A percentile compares a stretch with the other conserved stretches of the same genome.
phyloP scores from a whole-genome alignment of 805 yeast genomes.

The Candida maesae region DNA sequence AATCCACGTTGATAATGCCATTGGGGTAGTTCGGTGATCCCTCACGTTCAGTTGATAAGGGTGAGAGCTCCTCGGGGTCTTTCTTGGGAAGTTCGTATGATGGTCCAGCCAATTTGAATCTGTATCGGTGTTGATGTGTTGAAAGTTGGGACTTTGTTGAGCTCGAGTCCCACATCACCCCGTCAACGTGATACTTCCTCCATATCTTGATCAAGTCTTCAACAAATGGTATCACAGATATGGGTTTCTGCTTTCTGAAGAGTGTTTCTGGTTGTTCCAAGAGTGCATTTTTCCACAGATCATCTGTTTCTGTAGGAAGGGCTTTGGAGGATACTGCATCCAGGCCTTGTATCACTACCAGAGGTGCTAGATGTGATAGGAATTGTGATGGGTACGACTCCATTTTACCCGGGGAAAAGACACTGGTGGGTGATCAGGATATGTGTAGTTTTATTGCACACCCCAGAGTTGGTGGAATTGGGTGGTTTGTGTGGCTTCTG shows the following conservation, averaged over 20 bases:
- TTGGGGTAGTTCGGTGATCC: constrained; percentile 31
- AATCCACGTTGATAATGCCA: constrained; percentile 38
- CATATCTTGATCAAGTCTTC: constrained; percentile 28
- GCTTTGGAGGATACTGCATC: constrained; percentile 20
- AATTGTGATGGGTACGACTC: constrained; percentile 36
- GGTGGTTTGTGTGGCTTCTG: too few species aligned
- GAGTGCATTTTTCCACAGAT: constrained; percentile 4
- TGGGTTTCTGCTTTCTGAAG: constrained; percentile 11
- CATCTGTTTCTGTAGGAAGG: constrained; percentile 9
- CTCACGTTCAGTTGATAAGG: constrained; percentile 5
- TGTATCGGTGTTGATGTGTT: constrained; percentile 26
- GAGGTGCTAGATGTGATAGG: constrained; percentile 34
- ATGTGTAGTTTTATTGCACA: too few species aligned
- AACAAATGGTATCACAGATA: constrained; percentile 10
- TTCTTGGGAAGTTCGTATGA: constrained; percentile 24
- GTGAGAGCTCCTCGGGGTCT: constrained; percentile 1
- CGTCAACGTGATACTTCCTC: constrained; percentile 29
- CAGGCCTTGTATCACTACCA: constrained; percentile 41
- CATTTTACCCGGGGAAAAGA: too few species aligned
- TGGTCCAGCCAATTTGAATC: constrained; percentile 31
- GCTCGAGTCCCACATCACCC: constrained; percentile 26
- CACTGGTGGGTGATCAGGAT: too few species aligned
- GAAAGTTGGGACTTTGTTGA: constrained; percentile 23
- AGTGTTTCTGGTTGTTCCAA: constrained; percentile 6
- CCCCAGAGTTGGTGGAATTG: too few species aligned